Conservation (phyloP, 2,329 filamentous ascomycete species). For the Alternaria solani region DNA sequence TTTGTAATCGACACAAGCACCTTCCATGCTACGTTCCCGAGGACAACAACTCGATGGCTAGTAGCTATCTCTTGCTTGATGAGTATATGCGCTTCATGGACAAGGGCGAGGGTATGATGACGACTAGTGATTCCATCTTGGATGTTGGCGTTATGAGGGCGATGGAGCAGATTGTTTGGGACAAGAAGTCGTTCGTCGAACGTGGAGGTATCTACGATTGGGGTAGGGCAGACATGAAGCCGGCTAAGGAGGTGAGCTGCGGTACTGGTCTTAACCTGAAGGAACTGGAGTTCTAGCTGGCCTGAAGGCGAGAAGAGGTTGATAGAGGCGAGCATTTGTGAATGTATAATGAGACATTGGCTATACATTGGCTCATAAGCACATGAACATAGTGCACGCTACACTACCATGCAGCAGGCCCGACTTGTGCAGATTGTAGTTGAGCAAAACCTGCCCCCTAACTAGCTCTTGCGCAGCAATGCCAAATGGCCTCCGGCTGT, state of each 20-base stretch:
- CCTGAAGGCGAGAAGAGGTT: neutral
- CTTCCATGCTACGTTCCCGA: neutral
- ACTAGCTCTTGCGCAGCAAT: constrained; percentile 24
- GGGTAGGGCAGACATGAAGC: constrained; percentile 1
- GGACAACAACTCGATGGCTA: constrained; percentile 9
- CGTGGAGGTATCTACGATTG: constrained; percentile 10
- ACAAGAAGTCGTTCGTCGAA: constrained; percentile 11
- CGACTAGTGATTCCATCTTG: neutral
- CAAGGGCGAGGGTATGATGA: constrained; percentile 2
- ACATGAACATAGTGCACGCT: neutral
- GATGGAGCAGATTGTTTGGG: constrained; percentile 10
- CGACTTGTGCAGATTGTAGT: neutral
- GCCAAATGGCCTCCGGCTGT: constrained; percentile 48
- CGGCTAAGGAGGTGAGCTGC: neutral
- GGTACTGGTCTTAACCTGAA: neutral
- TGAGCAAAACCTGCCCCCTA: neutral
- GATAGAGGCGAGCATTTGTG: neutral
- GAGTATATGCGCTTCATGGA: constrained; percentile 13
- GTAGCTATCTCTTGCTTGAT: constrained; percentile 7
- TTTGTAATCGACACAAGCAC: constrained; percentile 4
- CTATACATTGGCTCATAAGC: neutral
- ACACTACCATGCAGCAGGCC: neutral
- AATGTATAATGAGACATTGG: neutral
- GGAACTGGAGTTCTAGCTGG: neutral
- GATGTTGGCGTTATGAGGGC: constrained; percentile 5